Evolutionary conservation across 2,329 filamentous ascomycete species (phyloP).

Genomic region (Calonectria fujianensis): DNA sequence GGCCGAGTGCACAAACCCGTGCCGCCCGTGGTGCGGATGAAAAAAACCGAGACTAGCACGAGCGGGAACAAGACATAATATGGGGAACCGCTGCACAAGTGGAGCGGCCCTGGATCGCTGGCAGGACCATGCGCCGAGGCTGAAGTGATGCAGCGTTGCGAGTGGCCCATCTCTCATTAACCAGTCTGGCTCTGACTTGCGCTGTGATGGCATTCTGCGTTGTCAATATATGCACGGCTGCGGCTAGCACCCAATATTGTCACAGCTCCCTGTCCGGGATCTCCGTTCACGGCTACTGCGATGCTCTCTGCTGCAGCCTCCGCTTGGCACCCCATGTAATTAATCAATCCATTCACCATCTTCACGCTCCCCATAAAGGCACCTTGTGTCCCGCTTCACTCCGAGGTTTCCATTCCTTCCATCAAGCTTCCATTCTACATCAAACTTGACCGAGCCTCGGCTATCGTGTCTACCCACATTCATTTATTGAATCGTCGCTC

Average conservation of each 20-base stretch:
- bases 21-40: slow-evolving; percentile 2
- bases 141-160: background rate
- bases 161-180: slow-evolving; percentile 1
- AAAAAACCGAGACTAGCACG: background rate
- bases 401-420: background rate
- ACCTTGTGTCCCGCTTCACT: background rate
- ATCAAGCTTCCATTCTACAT: background rate
- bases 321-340: slow-evolving; percentile 10
- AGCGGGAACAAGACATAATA: background rate
- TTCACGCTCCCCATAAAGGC: background rate
- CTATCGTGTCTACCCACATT: slow-evolving; percentile 17
- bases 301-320: background rate
- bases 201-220: background rate
- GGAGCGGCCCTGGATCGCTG: background rate
- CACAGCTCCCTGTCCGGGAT: background rate
- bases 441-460: slow-evolving; percentile 14
- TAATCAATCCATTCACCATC: background rate
- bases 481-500: slow-evolving; percentile 5
- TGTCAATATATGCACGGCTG: background rate
- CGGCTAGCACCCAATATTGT: background rate
- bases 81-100: background rate
- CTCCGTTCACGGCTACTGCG: background rate
- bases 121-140: background rate
- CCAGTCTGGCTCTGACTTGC: background rate
- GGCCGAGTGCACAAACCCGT: slow-evolving; percentile 1